phyloP scores from a whole-genome alignment of 352 stramenopile species.

The Nothophytophthora sp. region DNA sequence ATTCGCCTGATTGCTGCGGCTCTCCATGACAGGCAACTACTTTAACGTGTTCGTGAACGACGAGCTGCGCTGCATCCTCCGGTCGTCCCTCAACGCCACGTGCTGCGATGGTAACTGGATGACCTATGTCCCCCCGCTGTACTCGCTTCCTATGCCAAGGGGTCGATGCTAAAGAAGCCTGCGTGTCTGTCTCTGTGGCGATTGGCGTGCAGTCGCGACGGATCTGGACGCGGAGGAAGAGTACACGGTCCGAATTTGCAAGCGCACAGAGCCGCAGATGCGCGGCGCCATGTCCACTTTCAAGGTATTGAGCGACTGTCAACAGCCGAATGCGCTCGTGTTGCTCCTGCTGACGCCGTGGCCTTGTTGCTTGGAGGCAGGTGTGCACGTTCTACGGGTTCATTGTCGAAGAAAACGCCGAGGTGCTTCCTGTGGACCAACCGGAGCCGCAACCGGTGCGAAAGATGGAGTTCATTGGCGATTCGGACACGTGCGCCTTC shows the following conservation, averaged over 20 bases:
- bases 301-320: constrained; percentile 40
- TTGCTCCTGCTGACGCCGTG: not conserved
- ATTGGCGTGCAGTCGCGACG: constrained; percentile 47
- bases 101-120: constrained; percentile 70
- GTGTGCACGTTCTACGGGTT: constrained; percentile 90
- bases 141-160: not conserved
- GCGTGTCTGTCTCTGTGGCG: not conserved
- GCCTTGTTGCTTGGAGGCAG: constrained; percentile 15
- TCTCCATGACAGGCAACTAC: constrained; percentile 64
- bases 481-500: constrained; percentile 84
- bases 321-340: not conserved
- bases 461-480: constrained; percentile 87
- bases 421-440: constrained; percentile 54
- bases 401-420: constrained; percentile 69
- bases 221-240: constrained; percentile 50
- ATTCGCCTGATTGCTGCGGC: not conserved
- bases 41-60: constrained; percentile 89
- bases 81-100: constrained; percentile 70
- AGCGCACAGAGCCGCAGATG: constrained; percentile 87
- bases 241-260: constrained; percentile 73
- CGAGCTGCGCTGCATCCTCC: constrained; percentile 72
- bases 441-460: constrained; percentile 32
- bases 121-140: not conserved
- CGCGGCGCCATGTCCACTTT: constrained; percentile 85
- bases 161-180: constrained; percentile 2